These are phyloP conservation scores for Vigna nakashimae DNA, from an alignment of 306 rosid genomes.

Conservation along the genomic window DNA sequence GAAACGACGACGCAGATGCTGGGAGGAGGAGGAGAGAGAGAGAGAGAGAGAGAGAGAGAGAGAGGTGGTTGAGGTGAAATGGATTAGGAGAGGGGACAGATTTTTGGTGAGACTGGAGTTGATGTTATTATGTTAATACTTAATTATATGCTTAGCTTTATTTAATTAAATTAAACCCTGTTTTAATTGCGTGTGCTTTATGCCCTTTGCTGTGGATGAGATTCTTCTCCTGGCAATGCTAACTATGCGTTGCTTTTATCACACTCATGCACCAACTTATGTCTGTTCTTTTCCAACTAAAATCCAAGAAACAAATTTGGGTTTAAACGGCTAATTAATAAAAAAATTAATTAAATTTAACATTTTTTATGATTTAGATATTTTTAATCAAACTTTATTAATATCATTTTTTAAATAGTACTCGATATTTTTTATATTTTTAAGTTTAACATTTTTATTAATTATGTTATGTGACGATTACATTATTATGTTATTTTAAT, in stretches of 20 bases:
- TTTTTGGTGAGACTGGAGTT: neutral
- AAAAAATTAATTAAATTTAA: too few relatives aligned
- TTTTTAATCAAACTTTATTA: too few relatives aligned
- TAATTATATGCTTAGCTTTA: neutral
- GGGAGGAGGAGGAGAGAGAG: neutral
- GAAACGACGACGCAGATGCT: slow-evolving; percentile 1
- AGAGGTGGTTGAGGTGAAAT: slow-evolving; percentile 6
- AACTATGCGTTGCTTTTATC: slow-evolving; percentile 6
- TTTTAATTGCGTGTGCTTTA: neutral
- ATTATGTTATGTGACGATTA: too few relatives aligned
- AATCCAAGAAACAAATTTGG: too few relatives aligned
- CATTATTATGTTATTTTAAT: too few relatives aligned
- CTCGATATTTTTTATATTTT: too few relatives aligned
- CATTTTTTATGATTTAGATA: too few relatives aligned
- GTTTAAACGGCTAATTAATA: too few relatives aligned
- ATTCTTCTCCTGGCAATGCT: slow-evolving; percentile 10
- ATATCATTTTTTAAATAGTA: too few relatives aligned
- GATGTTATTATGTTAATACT: neutral
- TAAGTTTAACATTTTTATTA: too few relatives aligned
- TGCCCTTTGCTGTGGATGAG: neutral
- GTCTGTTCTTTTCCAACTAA: neutral
- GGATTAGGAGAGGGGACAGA: slow-evolving; percentile 9
- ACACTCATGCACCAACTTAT: neutral
- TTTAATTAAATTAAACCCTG: neutral
- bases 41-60: neutral